Conservation (phyloP, 176 grass and related monocot species). For the Stipa capillata region DNA sequence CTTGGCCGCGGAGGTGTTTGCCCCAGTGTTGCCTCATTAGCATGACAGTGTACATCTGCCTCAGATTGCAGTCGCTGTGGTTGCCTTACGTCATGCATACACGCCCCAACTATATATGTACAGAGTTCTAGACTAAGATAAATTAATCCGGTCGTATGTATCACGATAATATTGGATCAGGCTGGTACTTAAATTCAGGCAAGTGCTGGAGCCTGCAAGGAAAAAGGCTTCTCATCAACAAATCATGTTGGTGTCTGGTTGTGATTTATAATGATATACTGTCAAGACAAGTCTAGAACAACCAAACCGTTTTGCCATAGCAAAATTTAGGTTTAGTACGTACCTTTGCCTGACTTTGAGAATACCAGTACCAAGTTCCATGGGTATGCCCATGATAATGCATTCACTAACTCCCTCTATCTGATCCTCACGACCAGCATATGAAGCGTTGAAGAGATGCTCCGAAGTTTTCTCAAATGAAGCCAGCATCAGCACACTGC, state of each 20-base stretch:
- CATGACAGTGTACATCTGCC: too few species aligned
- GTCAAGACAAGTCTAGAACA: neutral
- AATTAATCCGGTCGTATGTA: neutral
- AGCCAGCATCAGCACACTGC: slow-evolving; percentile 79
- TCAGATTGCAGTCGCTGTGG: neutral
- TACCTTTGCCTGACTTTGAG: slow-evolving; percentile 98
- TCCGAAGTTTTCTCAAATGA: slow-evolving; percentile 91
- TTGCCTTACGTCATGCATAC: neutral
- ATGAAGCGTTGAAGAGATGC: slow-evolving; percentile 92
- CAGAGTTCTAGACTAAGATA: neutral
- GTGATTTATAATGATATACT: neutral
- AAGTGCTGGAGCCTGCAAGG: slow-evolving; percentile 61
- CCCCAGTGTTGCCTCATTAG: too few species aligned
- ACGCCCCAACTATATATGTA: too few species aligned
- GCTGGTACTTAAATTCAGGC: slow-evolving; percentile 81
- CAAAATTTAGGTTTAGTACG: too few species aligned
- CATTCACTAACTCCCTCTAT: slow-evolving; percentile 88
- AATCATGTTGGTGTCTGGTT: neutral
- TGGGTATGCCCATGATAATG: slow-evolving; percentile 93
- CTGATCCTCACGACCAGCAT: slow-evolving; percentile 59
- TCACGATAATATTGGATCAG: slow-evolving; percentile 65
- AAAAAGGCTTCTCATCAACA: neutral
- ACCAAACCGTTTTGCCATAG: too few species aligned
- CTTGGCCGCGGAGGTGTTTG: too few species aligned
- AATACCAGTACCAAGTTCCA: slow-evolving; percentile 88